Evolutionary conservation across 179 eudicot genomes (phyloP).

Genomic region (Beta lomatogona): DNA sequence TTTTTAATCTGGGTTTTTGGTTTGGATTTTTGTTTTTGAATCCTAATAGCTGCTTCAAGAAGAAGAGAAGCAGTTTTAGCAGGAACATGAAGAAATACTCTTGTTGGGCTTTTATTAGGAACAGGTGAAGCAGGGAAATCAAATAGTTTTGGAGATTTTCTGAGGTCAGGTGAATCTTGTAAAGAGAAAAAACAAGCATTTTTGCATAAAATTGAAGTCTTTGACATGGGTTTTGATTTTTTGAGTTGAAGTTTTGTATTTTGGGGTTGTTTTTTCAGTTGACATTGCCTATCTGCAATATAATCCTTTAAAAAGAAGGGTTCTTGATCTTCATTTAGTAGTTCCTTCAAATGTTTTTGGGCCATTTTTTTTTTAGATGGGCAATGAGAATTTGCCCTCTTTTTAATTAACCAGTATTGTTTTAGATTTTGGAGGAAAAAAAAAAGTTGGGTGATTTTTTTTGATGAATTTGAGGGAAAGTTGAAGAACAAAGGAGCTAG

Average conservation of each 20-base stretch:
- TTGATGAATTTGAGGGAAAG: constrained; percentile 8
- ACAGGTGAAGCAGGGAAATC: constrained; percentile 33
- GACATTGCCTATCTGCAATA: constrained; percentile 53
- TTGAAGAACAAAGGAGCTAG: constrained; percentile 11
- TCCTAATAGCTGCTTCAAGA: constrained; percentile 69
- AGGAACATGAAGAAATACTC: constrained; percentile 58
- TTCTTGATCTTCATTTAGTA: constrained; percentile 81
- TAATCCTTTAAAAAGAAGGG: constrained; percentile 64
- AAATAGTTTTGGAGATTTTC: constrained; percentile 49
- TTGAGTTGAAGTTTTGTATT: constrained; percentile 33
- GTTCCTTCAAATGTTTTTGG: constrained; percentile 63
- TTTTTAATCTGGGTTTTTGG: constrained; percentile 37
- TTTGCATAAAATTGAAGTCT: constrained; percentile 45
- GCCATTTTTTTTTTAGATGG: constrained; percentile 19
- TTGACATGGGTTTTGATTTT: constrained; percentile 39
- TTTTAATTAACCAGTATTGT: not conserved
- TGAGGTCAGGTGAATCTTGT: constrained; percentile 47
- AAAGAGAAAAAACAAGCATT: constrained; percentile 66
- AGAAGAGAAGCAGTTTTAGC: constrained; percentile 68
- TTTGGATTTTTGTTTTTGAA: constrained; percentile 48
- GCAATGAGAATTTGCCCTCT: constrained; percentile 24
- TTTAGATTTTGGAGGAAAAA: not conserved
- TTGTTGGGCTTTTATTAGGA: constrained; percentile 42
- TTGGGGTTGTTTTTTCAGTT: constrained; percentile 33
- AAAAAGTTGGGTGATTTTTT: constrained; percentile 20